Base-by-base conservation (phyloP, 805 yeast species). In the Scheffersomyces ergatensis region DNA sequence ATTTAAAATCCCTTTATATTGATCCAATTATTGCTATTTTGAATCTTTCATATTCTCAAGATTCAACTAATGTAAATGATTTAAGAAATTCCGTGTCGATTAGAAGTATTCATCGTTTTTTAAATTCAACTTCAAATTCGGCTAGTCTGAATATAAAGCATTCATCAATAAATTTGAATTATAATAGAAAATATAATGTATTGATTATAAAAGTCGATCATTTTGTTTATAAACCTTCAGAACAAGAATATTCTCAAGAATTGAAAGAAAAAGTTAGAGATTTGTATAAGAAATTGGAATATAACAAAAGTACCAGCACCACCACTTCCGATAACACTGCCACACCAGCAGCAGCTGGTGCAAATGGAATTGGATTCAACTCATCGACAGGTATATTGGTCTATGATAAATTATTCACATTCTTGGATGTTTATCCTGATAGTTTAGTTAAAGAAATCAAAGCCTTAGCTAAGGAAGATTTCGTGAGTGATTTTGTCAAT, bases 21-120 rank as follows among this genome's bases (percentile, higher is more conserved):
- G 72, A 69, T 36, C 73, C 72, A 7, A 56, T 68, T 36, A 52
- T 69, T 39, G 74, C 72, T 19, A 59, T 20, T 47, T 57, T 42
- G 57, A 58, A 40, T 63, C 54, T 45, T 45, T 54, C 36, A 9
- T 46, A 40, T 32, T 34, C 30, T 21, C 61, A 60, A 20, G 53
- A 60, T 14, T 49, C 63, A 11, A 49, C 65, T n/a, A 69, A 68
- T 46, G 48, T 63, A 5, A 62, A 58, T 44, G 63, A 57, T 32
- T 42, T 47, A 16, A 48, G 44, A 34, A 36, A 47, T 5, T 38
- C 46, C 12, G 40, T 49, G 8, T 45, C 49, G 11, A 37, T 42
- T 16, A 51, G 49, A 38, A 40, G 43, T 44, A 34, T 15, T 20
- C 38, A 48, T 32, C 39, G 37, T 33, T 35, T 41, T 14, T 33